Evolutionary conservation across 1,139 yeast species (phyloP), one percentile per base, ranked within the genome.

Genomic region (Taphrina pruni): DNA sequence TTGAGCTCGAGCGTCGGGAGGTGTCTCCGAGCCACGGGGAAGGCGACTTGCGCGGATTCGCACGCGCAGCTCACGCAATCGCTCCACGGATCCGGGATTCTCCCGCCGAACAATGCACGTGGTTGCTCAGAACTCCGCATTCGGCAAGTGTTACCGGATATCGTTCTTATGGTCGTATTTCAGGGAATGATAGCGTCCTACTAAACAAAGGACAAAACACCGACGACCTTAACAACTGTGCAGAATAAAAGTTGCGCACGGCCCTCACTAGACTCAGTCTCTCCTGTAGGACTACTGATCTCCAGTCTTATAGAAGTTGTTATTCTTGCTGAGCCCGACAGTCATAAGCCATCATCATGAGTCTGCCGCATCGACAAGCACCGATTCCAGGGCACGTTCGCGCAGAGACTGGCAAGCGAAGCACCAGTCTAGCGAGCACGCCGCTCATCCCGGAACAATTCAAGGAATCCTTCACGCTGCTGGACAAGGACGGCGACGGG

Each of bases 401-500:
- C 32, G 7, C 26, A 6, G 43, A 58, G 54, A 43, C 43, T 6
- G 62, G 62, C 21, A 58, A 64, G 39, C 61, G 67, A 14, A 52
- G 60, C 48, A 35, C 67, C 20, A 54, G 61, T 45, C 60, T 64
- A 17, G 61, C 67, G 17, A 48, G 67, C 56, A 57, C 61, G 17
- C 67, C 67, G 21, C 67, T 64, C 61, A 54, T 64, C 21, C 52
- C 64, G 9, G 56, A 57, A 48, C 66, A 69, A 41, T 56, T 86
- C 55, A 82, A 83, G 66, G 87, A 84, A 79, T 82, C 87, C 3
- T 86, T 85, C 72, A 80, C 83, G 46, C 78, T 91, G 73, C 85
- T 93, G n/a, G 98, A 93, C 75, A 90, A 90, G 50, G 95, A 92
- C 72, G 87, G 90, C 50, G 94, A 91, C 74, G 91, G 94, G 0